Evolutionary conservation across 805 yeast species (phyloP).

Genomic region (Pichia eremophila): DNA sequence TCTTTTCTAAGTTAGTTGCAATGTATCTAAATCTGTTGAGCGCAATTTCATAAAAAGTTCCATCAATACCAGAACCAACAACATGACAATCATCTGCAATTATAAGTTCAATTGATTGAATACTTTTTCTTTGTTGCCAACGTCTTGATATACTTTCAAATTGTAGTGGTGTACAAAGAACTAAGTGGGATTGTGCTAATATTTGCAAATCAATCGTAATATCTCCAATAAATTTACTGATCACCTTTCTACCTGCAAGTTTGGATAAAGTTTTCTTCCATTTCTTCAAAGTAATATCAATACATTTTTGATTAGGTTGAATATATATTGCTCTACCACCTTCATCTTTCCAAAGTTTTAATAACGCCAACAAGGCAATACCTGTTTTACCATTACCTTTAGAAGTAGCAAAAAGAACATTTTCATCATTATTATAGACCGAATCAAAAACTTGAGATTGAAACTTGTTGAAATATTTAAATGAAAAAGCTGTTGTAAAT

Average conservation of each 20-base stretch:
- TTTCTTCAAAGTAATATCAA: constrained; percentile 34
- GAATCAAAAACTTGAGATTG: constrained; percentile 66
- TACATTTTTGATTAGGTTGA: constrained; percentile 48
- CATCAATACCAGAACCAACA: constrained; percentile 48
- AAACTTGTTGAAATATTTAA: constrained; percentile 53
- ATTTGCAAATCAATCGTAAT: constrained; percentile 42
- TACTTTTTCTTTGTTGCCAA: constrained; percentile 71
- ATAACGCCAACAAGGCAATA: constrained; percentile 62
- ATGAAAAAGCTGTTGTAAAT: constrained; percentile 36
- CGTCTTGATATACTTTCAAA: constrained; percentile 66
- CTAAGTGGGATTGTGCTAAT: constrained; percentile 52
- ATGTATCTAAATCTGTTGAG: constrained; percentile 67
- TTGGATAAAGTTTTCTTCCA: constrained; percentile 47
- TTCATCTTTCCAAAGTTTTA: constrained; percentile 63
- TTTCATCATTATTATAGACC: constrained; percentile 43
- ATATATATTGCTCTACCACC: constrained; percentile 67
- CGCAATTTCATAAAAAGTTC: constrained; percentile 59
- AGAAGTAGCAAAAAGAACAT: constrained; percentile 57
- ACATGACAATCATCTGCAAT: constrained; percentile 68
- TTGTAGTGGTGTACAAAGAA: constrained; percentile 71
- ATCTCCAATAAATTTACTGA: constrained; percentile 54
- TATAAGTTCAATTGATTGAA: constrained; percentile 58
- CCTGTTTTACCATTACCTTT: constrained; percentile 71
- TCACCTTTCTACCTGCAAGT: constrained; percentile 47
- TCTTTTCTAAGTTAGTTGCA: constrained; percentile 50